Evolutionary conservation across 1,284 basidiomycete genomes (phyloP), one percentile per base, ranked within the genome.

Genomic region (Phellopilus nigrolimitatus): DNA sequence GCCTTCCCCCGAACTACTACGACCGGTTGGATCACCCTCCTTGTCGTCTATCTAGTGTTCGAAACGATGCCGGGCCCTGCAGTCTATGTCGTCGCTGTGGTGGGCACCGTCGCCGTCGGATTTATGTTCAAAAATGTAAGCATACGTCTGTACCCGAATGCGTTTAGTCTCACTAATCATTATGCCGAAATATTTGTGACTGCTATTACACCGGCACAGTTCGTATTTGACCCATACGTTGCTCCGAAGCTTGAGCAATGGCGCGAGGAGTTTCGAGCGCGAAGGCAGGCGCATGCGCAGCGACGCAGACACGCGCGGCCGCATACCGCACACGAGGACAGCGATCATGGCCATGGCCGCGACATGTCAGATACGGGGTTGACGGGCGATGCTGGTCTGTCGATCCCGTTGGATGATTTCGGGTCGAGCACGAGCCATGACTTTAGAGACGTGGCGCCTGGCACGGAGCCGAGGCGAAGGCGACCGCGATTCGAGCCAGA

Each of bases 101-200:
- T 53, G n/a, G 46, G 45, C 38, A 45, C 21, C 12, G 40, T 43
- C 17, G 51, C 46, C 1, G 46, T 43, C 21, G 51, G 45, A 25
- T 41, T 42, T 21, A 39, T 46, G 28, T 48, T 53, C 22, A 53
- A 53, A 22, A 38, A 53, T 38, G 51, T 53, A 34, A 48, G 51
- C 22, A 27, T 1, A 17, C 15, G 34, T 19, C 42, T n/a, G 15
- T 24, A 24, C 10, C 21, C 31, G 31, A 30, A 44, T 44, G 42
- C 42, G 10, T n/a, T n/a, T n/a, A n/a, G n/a, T n/a, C 25, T 22
- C 7, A 3, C 36, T 17, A 27, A 37, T 44, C 8, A 44, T 10
- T 13, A 37, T 25, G 13, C 17, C 40, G 15, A 30, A 47, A 9
- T n/a, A 31, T 15, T 15, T n/a, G 19, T n/a, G 12, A 5, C 15